A percentile compares a stretch with the other conserved stretches of the same genome.
Conservation (phyloP, 1,139 yeast genomes). For the Geotrichum macrosporum region DNA sequence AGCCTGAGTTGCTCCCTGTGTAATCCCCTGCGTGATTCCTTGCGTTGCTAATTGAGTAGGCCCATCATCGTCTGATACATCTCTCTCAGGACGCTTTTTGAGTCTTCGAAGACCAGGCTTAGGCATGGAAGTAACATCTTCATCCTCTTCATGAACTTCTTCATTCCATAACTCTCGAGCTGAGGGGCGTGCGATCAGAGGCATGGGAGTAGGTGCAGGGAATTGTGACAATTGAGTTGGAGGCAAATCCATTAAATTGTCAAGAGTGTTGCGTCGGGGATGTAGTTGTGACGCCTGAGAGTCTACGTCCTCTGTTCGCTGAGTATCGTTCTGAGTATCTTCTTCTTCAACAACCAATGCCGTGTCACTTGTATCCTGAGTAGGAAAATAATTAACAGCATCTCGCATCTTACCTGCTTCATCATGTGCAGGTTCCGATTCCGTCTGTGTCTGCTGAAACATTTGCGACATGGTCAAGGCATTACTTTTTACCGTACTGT, state of each 20-base stretch:
- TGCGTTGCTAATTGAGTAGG: not conserved
- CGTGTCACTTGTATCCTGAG: not conserved
- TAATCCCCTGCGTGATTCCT: not conserved
- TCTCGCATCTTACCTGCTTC: constrained; percentile 3
- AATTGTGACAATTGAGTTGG: constrained; percentile 25
- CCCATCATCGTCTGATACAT: not conserved
- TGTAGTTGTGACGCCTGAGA: not conserved
- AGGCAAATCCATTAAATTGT: constrained; percentile 6
- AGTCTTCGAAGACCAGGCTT: constrained; percentile 5
- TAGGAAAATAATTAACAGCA: constrained; percentile 8
- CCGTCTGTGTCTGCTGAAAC: constrained; percentile 2
- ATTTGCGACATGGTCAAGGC: constrained; percentile 10
- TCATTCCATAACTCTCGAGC: constrained; percentile 5
- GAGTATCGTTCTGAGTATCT: not conserved
- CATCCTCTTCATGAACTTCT: constrained; percentile 3
- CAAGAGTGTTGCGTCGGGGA: not conserved
- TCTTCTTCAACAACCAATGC: not conserved
- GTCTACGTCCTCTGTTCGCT: constrained; percentile 2
- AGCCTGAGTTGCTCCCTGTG: constrained; percentile 3
- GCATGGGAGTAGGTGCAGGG: constrained; percentile 22
- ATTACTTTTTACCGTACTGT: not conserved
- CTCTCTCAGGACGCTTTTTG: constrained; percentile 4
- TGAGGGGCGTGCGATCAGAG: not conserved
- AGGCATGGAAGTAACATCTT: not conserved
- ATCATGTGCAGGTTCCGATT: not conserved